Percentiles rank a stretch among this genome's conserved stretches.
Conservation (phyloP, 2,329 filamentous ascomycete species). For the Chaetomiaceae sp. region DNA sequence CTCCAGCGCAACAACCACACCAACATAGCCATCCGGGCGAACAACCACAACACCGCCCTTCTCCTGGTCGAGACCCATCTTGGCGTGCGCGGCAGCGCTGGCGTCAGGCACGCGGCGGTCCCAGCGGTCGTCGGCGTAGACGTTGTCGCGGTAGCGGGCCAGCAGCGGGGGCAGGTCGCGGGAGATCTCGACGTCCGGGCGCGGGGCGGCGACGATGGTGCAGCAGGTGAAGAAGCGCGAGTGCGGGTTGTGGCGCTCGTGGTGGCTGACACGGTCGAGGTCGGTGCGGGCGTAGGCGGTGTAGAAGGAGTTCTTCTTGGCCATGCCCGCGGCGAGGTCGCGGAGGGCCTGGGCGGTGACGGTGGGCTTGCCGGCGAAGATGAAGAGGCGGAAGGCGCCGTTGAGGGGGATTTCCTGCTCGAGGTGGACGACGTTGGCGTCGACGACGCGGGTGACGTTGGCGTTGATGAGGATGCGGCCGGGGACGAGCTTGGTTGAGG, state of each 20-base stretch:
- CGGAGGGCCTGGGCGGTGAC: conserved; percentile 58
- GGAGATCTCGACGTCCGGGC: conserved; percentile 67
- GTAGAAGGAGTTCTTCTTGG: conserved; percentile 67
- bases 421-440: conserved; percentile 84
- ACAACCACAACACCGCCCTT: conserved; percentile 77
- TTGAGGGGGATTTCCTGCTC: conserved; percentile 89
- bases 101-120: conserved; percentile 66
- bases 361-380: conserved; percentile 70
- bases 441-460: conserved; percentile 79
- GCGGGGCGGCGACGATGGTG: conserved; percentile 65
- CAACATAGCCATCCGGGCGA: conserved; percentile 82
- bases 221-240: conserved; percentile 75
- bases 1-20: conserved; percentile 65
- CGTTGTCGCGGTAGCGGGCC: conserved; percentile 70
- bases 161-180: conserved; percentile 66
- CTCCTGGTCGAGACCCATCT: conserved; percentile 74
- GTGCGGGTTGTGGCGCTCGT: conserved; percentile 82
- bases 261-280: conserved; percentile 59
- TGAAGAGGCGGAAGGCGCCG: conserved; percentile 78
- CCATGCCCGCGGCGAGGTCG: conserved; percentile 64
- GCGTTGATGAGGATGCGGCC: conserved; percentile 73
- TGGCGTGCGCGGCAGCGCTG: conserved; percentile 72
- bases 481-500: conserved; percentile 60
- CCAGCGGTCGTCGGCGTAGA: conserved; percentile 81
- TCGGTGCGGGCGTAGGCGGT: conserved; percentile 59